Evolutionary conservation across 306 rosid species (phyloP).

Genomic region (Ormosia semicastrata): DNA sequence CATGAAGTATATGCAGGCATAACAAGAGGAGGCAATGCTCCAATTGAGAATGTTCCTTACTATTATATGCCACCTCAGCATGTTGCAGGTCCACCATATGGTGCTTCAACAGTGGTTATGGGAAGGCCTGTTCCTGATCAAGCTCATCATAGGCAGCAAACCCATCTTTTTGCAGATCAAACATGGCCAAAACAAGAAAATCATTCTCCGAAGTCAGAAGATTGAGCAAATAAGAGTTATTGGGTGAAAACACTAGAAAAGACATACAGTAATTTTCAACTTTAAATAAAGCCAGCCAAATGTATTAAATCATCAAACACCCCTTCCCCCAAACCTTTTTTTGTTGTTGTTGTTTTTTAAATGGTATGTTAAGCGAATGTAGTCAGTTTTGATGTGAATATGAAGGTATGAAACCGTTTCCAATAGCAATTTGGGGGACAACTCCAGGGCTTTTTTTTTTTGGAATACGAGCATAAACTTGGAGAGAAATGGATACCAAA

Average conservation of each 20-base stretch:
- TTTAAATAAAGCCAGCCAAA: no score
- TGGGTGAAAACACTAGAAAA: not conserved
- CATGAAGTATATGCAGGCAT: conserved; percentile 32
- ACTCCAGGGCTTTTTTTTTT: not conserved
- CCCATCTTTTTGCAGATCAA: conserved; percentile 27
- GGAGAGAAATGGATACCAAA: not conserved
- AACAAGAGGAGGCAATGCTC: conserved; percentile 35
- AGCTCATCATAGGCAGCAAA: conserved; percentile 34
- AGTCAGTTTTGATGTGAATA: not conserved
- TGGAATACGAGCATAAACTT: not conserved
- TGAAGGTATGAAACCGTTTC: not conserved
- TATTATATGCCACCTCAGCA: conserved; percentile 49
- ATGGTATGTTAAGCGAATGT: not conserved
- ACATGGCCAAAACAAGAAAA: conserved; percentile 33
- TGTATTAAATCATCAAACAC: no score
- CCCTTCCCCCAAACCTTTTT: no score
- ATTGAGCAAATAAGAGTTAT: conserved; percentile 29
- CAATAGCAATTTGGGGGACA: not conserved
- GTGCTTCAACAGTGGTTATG: conserved; percentile 41
- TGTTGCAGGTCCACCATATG: conserved; percentile 27
- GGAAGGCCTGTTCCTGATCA: conserved; percentile 50
- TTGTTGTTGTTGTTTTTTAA: no score
- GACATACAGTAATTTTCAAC: not conserved
- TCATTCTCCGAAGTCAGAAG: conserved; percentile 36
- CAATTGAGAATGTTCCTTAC: conserved; percentile 49